These are phyloP conservation scores for Hypoxylon sp. DNA, from an alignment of 2,329 filamentous ascomycete species.

Conservation along the genomic window DNA sequence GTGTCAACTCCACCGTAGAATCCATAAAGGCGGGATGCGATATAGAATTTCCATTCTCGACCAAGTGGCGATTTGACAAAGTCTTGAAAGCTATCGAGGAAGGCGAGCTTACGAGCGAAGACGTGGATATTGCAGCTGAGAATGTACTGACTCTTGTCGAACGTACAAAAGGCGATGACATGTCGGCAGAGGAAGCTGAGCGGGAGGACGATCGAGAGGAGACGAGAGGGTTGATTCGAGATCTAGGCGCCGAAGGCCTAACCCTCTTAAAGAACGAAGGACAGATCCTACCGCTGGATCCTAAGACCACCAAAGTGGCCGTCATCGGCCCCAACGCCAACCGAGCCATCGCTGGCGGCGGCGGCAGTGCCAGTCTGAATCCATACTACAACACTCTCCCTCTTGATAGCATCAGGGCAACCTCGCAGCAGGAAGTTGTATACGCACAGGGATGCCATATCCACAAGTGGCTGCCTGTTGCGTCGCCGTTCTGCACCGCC, in stretches of 20 bases:
- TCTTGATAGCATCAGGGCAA: constrained; percentile 66
- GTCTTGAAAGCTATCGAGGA: constrained; percentile 60
- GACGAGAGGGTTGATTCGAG: constrained; percentile 66
- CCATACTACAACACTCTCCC: constrained; percentile 73
- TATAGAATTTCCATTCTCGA: constrained; percentile 65
- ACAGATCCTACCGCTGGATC: constrained; percentile 64
- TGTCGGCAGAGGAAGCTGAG: constrained; percentile 64
- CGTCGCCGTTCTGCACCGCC: constrained; percentile 65
- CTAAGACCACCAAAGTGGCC: constrained; percentile 64
- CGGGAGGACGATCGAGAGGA: constrained; percentile 63
- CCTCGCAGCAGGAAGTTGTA: constrained; percentile 61
- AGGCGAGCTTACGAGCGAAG: constrained; percentile 55
- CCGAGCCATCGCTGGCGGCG: constrained; percentile 71
- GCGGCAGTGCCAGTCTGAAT: constrained; percentile 72
- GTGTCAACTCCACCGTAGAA: constrained; percentile 63
- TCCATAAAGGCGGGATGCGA: constrained; percentile 64
- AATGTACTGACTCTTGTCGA: constrained; percentile 68
- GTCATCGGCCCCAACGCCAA: constrained; percentile 74
- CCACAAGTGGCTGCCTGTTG: constrained; percentile 71
- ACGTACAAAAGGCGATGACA: constrained; percentile 66
- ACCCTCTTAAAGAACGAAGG: constrained; percentile 71
- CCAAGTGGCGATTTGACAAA: constrained; percentile 65
- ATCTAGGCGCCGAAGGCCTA: constrained; percentile 68
- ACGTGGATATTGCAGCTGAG: constrained; percentile 65
- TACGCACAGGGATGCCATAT: constrained; percentile 71